phyloP scores from a whole-genome alignment of 192 early-diverging fungal genomes.

The Dissophora globulifera region DNA sequence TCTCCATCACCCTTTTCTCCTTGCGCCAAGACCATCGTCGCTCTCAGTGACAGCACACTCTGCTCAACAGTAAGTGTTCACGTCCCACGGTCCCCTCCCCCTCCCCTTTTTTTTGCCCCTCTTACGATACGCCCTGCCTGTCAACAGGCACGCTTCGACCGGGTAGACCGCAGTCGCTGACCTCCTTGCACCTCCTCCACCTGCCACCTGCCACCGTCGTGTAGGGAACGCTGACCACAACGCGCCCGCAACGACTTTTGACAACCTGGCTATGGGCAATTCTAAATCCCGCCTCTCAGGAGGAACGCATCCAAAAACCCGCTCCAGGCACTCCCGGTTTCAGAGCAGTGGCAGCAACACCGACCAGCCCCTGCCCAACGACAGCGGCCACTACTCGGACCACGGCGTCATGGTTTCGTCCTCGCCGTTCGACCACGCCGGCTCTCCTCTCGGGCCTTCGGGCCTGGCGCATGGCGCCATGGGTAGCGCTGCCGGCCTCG shows the following conservation, averaged over 20 bases:
- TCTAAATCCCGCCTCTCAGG: slow-evolving; percentile 41
- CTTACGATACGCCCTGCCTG: too few relatives aligned
- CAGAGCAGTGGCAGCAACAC: slow-evolving; percentile 4
- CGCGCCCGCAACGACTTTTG: background rate
- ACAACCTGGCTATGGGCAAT: slow-evolving; percentile 33
- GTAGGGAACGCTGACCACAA: too few relatives aligned
- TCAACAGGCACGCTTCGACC: too few relatives aligned
- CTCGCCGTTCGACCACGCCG: slow-evolving; percentile 14
- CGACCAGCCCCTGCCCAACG: slow-evolving; percentile 21
- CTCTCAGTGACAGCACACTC: too few relatives aligned
- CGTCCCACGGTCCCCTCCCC: too few relatives aligned
- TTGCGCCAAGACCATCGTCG: too few relatives aligned
- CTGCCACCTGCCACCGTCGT: background rate
- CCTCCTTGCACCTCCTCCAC: background rate
- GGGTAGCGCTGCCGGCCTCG: background rate
- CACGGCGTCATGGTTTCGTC: slow-evolving; percentile 27
- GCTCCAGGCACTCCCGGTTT: slow-evolving; percentile 20
- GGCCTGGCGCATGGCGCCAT: too few relatives aligned
- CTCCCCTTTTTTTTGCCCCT: too few relatives aligned
- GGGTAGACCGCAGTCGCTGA: too few relatives aligned
- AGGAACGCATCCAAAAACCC: slow-evolving; percentile 17
- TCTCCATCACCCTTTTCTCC: too few relatives aligned
- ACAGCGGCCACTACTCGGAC: slow-evolving; percentile 50
- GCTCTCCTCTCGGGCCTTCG: slow-evolving; percentile 5
- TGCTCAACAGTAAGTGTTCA: too few relatives aligned